Percentiles rank a stretch among this genome's conserved stretches.
Evolutionary conservation across 345 rosid genomes (phyloP).

Genomic region (Hypericum perforatum): DNA sequence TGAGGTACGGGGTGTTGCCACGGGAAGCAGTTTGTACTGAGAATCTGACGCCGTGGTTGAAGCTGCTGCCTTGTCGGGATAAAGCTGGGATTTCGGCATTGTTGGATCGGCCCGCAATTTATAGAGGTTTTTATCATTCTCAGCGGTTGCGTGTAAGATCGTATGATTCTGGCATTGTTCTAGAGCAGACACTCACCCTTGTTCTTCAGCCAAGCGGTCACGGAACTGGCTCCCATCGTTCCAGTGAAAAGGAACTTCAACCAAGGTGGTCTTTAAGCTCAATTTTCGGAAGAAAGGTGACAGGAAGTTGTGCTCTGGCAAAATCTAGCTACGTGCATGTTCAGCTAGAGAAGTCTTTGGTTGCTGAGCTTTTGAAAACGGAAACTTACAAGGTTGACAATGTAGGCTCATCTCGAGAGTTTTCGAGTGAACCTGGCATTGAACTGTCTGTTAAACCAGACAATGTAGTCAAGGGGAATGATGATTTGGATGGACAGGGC

Average conservation of each 20-base stretch:
- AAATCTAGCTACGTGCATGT: constrained; percentile 61
- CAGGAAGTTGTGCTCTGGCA: constrained; percentile 69
- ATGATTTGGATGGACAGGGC: constrained; percentile 16
- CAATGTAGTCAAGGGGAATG: constrained; percentile 42
- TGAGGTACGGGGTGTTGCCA: constrained; percentile 84
- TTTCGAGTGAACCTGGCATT: constrained; percentile 30
- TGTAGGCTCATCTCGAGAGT: constrained; percentile 14
- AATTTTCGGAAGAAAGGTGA: constrained; percentile 62
- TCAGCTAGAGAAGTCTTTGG: constrained; percentile 52
- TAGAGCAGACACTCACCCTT: constrained; percentile 79
- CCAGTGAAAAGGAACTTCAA: constrained; percentile 34
- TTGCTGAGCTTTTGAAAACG: constrained; percentile 27
- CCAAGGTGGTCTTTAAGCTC: constrained; percentile 85
- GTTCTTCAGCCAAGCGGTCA: constrained; percentile 55
- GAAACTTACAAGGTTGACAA: constrained; percentile 14
- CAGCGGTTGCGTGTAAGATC: constrained; percentile 61
- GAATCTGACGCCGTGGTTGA: constrained; percentile 96
- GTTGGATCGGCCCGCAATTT: constrained; percentile 87
- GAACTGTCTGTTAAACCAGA: constrained; percentile 60
- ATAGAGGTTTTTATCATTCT: constrained; percentile 88
- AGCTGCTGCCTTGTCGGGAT: constrained; percentile 94
- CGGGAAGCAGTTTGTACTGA: constrained; percentile 99
- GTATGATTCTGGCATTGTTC: constrained; percentile 39
- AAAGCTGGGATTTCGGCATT: constrained; percentile 72
- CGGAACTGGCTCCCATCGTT: constrained; percentile 11